Base-by-base conservation (phyloP, 345 rosid genomes). In the Salix dunnii region DNA sequence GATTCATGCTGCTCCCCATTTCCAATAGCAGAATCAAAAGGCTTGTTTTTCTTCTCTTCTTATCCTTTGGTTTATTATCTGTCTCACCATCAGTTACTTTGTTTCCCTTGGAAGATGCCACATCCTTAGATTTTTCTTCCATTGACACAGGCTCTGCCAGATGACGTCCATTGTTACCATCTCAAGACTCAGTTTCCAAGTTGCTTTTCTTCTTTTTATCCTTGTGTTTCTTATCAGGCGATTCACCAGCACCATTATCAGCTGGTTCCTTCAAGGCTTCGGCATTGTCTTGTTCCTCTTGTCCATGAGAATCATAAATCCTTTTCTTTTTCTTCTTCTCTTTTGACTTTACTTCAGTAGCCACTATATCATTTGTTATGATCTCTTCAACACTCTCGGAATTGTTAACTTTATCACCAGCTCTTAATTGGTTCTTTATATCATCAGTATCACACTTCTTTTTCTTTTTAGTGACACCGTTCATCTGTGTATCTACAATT, bases 41-140 rank as follows among this genome's bases (percentile, higher is more conserved):
- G 33, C 28, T 82, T 82, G 61, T 69, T 64, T 85, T 82, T 87
- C 87, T 89, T 81, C 85, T 87, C 80, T 80, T 88, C 78, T 86
- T 86, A 83, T 88, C 85, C 77, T 82, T 88, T 23, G 83, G 73
- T 73, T 81, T 81, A 16, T 82, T 78, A 60, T 83, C 63, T 2
- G 72, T 65, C 76, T 70, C 80, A 46, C 74, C 72, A 76, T 76
- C 71, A 67, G 81, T 38, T 73, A 76, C 83, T 76, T 70, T 63
- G 20, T 74, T 74, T 55, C 10, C 49, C 62, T 75, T 77, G 12
- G 53, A 67, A 72, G 49, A 18, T 51, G 33, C 61, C n/a, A 31
- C 70, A 51, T 68, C 77, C 68, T 66, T 68, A 27, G 79, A 80
- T 71, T 78, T 67, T 68, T 77, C 87, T 67, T 75, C 78, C 11